Conservation (phyloP, 2,329 filamentous ascomycete genomes). For the Diaporthe destruens region DNA sequence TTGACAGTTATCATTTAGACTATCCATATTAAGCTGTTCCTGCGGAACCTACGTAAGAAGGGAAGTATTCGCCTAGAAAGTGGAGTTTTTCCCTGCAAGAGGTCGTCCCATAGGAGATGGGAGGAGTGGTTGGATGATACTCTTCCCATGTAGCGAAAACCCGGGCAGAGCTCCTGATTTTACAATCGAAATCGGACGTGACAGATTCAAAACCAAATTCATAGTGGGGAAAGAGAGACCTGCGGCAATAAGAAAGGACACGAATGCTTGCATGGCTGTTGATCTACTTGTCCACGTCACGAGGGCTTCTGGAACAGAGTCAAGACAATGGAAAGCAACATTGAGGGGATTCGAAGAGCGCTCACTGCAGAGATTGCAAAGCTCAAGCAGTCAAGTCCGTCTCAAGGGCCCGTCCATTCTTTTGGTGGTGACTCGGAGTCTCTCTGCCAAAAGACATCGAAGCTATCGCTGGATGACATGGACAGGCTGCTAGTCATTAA, state of each 20-base stretch:
- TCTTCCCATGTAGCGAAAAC: no score
- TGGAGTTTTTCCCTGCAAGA: neutral
- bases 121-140: no score
- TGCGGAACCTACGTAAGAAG: no score
- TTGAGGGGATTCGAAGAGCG: neutral
- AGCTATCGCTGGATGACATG: neutral
- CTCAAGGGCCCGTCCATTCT: neutral
- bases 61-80: neutral
- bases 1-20: no score
- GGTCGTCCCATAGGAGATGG: neutral
- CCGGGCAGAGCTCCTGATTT: no score
- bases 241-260: neutral
- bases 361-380: neutral
- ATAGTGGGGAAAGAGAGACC: neutral
- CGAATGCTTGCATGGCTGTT: neutral
- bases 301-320: neutral
- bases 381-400: no score
- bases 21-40: no score
- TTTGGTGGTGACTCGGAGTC: no score
- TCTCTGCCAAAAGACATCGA: neutral
- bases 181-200: no score
- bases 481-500: neutral
- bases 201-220: neutral
- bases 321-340: neutral
- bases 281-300: neutral